A percentile compares a stretch with the other conserved stretches of the same genome.
Evolutionary conservation across 305 asterid genomes (phyloP).

Genomic region (Fraxinus latifolia): DNA sequence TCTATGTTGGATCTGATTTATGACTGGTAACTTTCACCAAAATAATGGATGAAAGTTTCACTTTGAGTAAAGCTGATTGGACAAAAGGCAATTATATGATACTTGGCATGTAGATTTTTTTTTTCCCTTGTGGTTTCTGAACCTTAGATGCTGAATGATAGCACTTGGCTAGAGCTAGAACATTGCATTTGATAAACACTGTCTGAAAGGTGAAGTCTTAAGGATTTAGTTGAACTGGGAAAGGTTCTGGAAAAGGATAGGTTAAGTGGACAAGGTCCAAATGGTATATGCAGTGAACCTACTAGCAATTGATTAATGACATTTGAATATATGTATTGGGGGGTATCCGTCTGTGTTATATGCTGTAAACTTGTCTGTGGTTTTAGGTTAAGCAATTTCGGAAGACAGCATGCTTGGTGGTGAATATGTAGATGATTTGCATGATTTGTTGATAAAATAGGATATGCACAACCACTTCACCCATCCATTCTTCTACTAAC

Average conservation of each 20-base stretch:
- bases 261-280: not conserved
- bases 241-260: not conserved
- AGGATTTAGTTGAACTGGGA: not conserved
- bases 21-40: not conserved
- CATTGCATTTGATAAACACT: not conserved
- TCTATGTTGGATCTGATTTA: not conserved
- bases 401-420: not conserved
- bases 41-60: not conserved
- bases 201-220: not conserved
- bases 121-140: not conserved
- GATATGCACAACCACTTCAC: not conserved
- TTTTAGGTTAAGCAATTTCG: not conserved
- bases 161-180: not conserved
- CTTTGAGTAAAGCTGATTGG: not conserved
- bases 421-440: not conserved
- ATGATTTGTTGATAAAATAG: not conserved
- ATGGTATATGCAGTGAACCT: not conserved
- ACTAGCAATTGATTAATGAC: not conserved
- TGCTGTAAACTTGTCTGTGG: not conserved
- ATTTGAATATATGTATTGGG: not conserved
- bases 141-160: not conserved
- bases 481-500: not conserved
- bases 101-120: not conserved
- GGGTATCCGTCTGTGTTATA: slow-evolving; percentile 22
- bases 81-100: not conserved